Evolutionary conservation across 2,329 filamentous ascomycete genomes (phyloP).

Genomic region (Diplodia seriata): DNA sequence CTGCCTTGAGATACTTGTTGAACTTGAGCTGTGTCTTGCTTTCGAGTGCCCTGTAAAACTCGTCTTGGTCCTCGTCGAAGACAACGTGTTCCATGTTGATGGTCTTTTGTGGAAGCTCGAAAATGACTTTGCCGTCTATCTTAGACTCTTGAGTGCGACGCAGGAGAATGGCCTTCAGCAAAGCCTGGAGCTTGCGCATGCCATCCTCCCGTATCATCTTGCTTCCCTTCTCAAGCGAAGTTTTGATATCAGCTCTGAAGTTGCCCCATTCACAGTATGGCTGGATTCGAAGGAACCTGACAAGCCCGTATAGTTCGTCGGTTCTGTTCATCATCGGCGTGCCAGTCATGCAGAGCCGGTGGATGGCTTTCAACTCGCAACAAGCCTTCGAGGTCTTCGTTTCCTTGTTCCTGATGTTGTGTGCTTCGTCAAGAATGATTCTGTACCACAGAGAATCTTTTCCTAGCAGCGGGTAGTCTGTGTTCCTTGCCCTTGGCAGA

Average conservation of each 20-base stretch:
- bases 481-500: slow-evolving; percentile 79
- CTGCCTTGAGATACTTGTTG: slow-evolving; percentile 75
- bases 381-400: slow-evolving; percentile 69
- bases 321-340: slow-evolving; percentile 91
- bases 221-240: slow-evolving; percentile 35
- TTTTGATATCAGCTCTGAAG: slow-evolving; percentile 65
- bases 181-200: slow-evolving; percentile 74
- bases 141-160: slow-evolving; percentile 80
- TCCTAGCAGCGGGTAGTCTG: slow-evolving; percentile 59
- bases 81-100: slow-evolving; percentile 67
- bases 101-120: slow-evolving; percentile 70
- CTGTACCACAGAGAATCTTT: slow-evolving; percentile 68
- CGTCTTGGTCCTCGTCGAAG: slow-evolving; percentile 70
- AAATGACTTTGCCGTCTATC: slow-evolving; percentile 80
- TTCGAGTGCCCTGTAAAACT: slow-evolving; percentile 72
- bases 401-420: slow-evolving; percentile 78
- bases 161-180: slow-evolving; percentile 81
- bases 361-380: slow-evolving; percentile 63
- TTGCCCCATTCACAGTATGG: slow-evolving; percentile 71
- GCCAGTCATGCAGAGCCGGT: slow-evolving; percentile 78
- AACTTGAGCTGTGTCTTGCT: slow-evolving; percentile 71
- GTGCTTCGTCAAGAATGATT: slow-evolving; percentile 79
- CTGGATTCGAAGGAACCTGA: slow-evolving; percentile 77
- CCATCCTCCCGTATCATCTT: slow-evolving; percentile 50
- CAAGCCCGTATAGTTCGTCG: slow-evolving; percentile 76